Base-by-base conservation (phyloP, 1,139 yeast species). In the Blastobotrys capitulatus region DNA sequence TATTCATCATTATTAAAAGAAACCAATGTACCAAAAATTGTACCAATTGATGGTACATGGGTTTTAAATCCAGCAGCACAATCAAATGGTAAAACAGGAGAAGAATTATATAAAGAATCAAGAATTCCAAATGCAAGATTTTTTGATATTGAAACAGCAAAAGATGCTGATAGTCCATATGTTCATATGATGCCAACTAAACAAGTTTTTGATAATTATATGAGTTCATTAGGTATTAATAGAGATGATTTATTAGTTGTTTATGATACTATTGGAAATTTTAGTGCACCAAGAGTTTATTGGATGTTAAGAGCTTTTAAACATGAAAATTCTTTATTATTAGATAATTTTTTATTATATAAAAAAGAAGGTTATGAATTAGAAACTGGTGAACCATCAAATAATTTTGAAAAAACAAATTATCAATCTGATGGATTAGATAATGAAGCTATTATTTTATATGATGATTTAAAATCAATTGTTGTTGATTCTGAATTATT, bases 41-140 rank as follows among this genome's bases (percentile, higher is more conserved):
- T 86, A 10, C 85, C 95, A 0, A 71, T 92, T 25, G 98, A 92
- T 65, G 82, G 95, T 6, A 83, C 97, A 0, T 92, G 97, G 97
- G 88, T 80, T 65, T 76, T 90, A 80, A 48, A 51, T 42, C 96
- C 97, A 42, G 83, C 82, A 61, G 72, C 70, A 42, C 80, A 83
- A 10, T 73, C 78, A 47, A 74, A 78, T 57, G 94, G 84, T 1
- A 68, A 66, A 47, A 69, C 73, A 18, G 87, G 86, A 57, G 82
- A 74, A 63, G 65, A 72, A 51, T 73, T 76, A 36, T 66, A 52
- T 52, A 36, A 43, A 9, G 73, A 74, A 48, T 77, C 72, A 52
- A 76, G 96, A 53, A 68, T 92, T 15, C 80, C 82, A 12, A 71
- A 76, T 5, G 78, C 97, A 1, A 80, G 82, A 6, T 89, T 77